Evolutionary conservation across 116 monocot genomes (phyloP), one percentile per base, ranked within the genome.

Genomic region (Posidonia oceanica): DNA sequence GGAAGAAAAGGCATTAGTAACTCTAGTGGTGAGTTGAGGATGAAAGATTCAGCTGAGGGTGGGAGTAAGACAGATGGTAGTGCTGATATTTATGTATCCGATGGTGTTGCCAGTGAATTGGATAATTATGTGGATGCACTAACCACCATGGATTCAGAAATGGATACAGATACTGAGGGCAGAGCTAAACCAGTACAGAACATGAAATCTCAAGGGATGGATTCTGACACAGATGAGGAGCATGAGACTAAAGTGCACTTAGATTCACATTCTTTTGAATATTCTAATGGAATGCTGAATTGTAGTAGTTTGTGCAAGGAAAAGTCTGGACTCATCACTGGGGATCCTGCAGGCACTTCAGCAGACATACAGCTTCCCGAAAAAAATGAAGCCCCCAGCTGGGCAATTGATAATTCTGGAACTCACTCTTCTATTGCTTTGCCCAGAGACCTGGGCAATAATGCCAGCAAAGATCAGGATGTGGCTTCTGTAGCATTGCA

Each of bases 91-190:
- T 76, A 64, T 57, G 23, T 39, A 52, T 64, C 71, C 58, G 76
- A 76, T 76, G 70, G 61, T 71, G 71, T 67, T 61, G 75, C 70
- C 37, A 76, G 71, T 66, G 76, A 76, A 40, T 52, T 76, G 36
- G 76, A 76, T 14, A 64, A 64, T 42, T 76, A 76, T 44, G 54
- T 76, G 55, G 76, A 76, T 66, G 76, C 76, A 13, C 21, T 76
- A 20, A 63, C 63, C 22, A 71, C 76, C 12, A 63, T 76, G 76
- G 76, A 76, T 23, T 76, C 76, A 23, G 76, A 71, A 61, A 65
- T 66, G 16, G 76, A 76, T 23, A 71, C 76, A 14, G 76, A 76
- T 52, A 64, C 3, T 65, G 71, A 76, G 48, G 57, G 51, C 15
- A 71, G 21, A 44, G 29, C 23, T 70, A 70, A 64, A 23, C 76